These are phyloP conservation scores for Quercus wislizeni DNA, from an alignment of 306 rosid genomes.

Conservation along the genomic window DNA sequence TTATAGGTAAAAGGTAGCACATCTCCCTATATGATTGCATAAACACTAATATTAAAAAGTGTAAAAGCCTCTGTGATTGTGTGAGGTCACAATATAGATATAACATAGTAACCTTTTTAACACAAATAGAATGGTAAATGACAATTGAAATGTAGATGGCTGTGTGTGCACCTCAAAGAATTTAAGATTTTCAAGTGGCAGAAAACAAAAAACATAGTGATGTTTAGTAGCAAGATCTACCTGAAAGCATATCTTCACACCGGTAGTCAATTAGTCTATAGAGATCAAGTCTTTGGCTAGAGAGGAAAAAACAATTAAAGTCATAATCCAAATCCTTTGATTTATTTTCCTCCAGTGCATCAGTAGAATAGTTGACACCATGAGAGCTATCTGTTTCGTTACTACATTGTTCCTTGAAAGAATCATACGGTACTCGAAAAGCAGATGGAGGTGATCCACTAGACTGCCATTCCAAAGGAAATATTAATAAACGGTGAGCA, in stretches of 20 bases:
- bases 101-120: neutral
- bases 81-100: neutral
- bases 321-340: slow-evolving; percentile 71
- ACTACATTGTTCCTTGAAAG: slow-evolving; percentile 62
- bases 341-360: slow-evolving; percentile 35
- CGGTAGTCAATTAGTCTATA: slow-evolving; percentile 72
- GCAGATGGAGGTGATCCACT: slow-evolving; percentile 99
- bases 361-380: slow-evolving; percentile 28
- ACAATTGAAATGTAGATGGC: neutral
- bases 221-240: slow-evolving; percentile 35
- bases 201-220: slow-evolving; percentile 1
- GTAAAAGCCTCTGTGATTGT: neutral
- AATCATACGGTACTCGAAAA: slow-evolving; percentile 75
- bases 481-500: slow-evolving; percentile 26
- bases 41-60: neutral
- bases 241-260: slow-evolving; percentile 92
- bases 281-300: slow-evolving; percentile 68
- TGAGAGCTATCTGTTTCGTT: slow-evolving; percentile 35
- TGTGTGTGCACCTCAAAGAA: neutral
- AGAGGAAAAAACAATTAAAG: slow-evolving; percentile 79
- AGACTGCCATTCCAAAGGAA: slow-evolving; percentile 70
- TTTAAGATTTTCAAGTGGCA: slow-evolving; percentile 7
- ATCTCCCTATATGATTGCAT: neutral
- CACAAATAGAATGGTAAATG: neutral
- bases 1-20: neutral